Evolutionary conservation across 345 rosid species (phyloP), one percentile per base, ranked within the genome.

Genomic region (Orychophragmus violaceus): DNA sequence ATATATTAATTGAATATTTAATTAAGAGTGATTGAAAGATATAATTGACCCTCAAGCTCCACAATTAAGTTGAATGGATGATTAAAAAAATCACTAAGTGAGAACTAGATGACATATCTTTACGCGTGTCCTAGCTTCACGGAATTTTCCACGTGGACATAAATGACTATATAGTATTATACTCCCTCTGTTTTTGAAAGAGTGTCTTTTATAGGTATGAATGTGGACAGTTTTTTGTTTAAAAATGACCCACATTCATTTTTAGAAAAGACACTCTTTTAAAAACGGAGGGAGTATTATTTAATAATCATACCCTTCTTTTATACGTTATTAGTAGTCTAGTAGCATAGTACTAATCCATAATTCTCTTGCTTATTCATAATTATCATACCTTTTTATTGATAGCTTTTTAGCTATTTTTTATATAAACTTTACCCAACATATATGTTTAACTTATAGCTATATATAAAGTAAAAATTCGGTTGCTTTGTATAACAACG

Each of bases 101-200:
- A 59, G 42, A 58, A 25, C 16, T 28, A 44, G 28, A 55, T 55
- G 22, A 6, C 50, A 53, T 25, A 41, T 35, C 19, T 59, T 18
- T 49, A 27, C 41, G 51, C 49, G 50, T 50, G 74, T 36, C 66
- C 52, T 32, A 69, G 42, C 59, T 69, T 61, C 28, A 52, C 41
- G 74, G 68, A 52, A 29, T 16, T 61, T 28, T 70, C 68, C 68
- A 70, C 62, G 62, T 70, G 45, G 23, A 52, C 29, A 6, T 51
- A 51, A 39, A 50, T 37, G 50, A 36, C 57, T 27, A 49, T 27
- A 21, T 27, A n/a, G n/a, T n/a, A n/a, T n/a, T n/a, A n/a, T n/a
- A n/a, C n/a, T n/a, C n/a, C n/a, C n/a, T n/a, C n/a, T n/a, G n/a
- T n/a, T n/a, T n/a, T n/a, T n/a, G n/a, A n/a, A n/a, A n/a, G n/a